Conservation (phyloP, 2,329 filamentous ascomycete genomes). For the Atkinsonella hypoxylon region DNA sequence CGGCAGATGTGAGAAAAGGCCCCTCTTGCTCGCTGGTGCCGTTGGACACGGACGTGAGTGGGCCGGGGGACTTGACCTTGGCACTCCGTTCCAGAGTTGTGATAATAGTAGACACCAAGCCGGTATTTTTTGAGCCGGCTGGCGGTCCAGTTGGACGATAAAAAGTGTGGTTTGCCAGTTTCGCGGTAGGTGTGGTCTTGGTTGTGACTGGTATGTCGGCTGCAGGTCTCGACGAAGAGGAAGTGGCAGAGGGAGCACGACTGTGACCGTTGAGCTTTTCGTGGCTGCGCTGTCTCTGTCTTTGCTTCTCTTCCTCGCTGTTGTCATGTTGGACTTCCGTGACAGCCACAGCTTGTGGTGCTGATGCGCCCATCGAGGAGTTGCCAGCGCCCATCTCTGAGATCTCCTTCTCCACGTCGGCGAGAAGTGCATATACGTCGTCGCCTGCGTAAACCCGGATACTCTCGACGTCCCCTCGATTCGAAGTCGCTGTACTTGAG, state of each 20-base stretch:
- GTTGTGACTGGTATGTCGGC: conserved; percentile 7
- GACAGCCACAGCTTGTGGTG: neutral
- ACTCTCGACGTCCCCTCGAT: conserved; percentile 42
- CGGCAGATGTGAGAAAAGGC: conserved; percentile 37
- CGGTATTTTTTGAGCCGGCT: neutral
- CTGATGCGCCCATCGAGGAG: neutral
- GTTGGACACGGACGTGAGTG: neutral
- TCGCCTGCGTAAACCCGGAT: conserved; percentile 58
- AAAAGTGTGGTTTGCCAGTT: conserved; percentile 8
- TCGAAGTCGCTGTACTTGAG: conserved; percentile 13
- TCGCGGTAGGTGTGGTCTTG: neutral
- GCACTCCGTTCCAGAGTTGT: neutral
- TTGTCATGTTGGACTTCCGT: neutral
- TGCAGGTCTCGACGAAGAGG: neutral
- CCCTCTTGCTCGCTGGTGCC: conserved; percentile 12
- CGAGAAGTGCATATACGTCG: conserved; percentile 53
- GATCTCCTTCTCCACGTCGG: conserved; percentile 47
- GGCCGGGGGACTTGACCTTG: neutral
- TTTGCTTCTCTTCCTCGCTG: conserved; percentile 25
- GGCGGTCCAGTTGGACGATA: conserved; percentile 23
- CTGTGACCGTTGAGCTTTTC: conserved; percentile 31
- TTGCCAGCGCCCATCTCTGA: conserved; percentile 21
- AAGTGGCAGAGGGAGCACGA: conserved; percentile 13
- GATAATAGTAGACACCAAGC: neutral
- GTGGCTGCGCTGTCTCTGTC: conserved; percentile 38